Conservation (phyloP, 768 basidiomycete species). For the Suillus variegatus region DNA sequence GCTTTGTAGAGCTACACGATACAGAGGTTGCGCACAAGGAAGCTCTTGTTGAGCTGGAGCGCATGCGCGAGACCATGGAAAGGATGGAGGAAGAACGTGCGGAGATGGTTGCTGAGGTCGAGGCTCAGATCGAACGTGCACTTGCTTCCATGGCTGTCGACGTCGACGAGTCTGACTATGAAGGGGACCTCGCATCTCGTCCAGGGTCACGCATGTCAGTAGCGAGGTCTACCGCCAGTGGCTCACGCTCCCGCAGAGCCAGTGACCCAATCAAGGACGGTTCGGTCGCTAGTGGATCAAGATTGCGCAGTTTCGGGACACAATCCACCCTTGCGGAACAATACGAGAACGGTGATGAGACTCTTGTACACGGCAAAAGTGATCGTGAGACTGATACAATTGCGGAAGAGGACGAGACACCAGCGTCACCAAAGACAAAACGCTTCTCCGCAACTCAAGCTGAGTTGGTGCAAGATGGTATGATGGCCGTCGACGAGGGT, state of each 20-base stretch:
- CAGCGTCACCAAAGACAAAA: conserved; percentile 58
- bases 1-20: conserved; percentile 66
- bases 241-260: conserved; percentile 55
- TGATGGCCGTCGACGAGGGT: conserved; percentile 84
- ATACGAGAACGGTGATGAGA: conserved; percentile 48
- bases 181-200: conserved; percentile 54
- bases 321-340: conserved; percentile 80
- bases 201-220: conserved; percentile 68
- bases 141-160: conserved; percentile 84
- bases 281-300: conserved; percentile 26
- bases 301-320: conserved; percentile 72
- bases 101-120: conserved; percentile 91
- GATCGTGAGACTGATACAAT: conserved; percentile 55
- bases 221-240: conserved; percentile 43
- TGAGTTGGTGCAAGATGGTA: conserved; percentile 70
- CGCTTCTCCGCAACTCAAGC: conserved; percentile 74
- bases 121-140: conserved; percentile 87
- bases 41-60: conserved; percentile 77
- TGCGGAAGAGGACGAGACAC: conserved; percentile 55
- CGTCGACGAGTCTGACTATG: conserved; percentile 72
- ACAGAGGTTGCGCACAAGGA: conserved; percentile 82
- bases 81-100: conserved; percentile 85
- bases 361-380: conserved; percentile 34
- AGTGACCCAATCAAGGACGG: conserved; percentile 59
- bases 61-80: conserved; percentile 85